Evolutionary conservation across 495 filamentous ascomycete genomes (phyloP), one percentile per base, ranked within the genome.

Genomic region (Xylaria flabelliformis): DNA sequence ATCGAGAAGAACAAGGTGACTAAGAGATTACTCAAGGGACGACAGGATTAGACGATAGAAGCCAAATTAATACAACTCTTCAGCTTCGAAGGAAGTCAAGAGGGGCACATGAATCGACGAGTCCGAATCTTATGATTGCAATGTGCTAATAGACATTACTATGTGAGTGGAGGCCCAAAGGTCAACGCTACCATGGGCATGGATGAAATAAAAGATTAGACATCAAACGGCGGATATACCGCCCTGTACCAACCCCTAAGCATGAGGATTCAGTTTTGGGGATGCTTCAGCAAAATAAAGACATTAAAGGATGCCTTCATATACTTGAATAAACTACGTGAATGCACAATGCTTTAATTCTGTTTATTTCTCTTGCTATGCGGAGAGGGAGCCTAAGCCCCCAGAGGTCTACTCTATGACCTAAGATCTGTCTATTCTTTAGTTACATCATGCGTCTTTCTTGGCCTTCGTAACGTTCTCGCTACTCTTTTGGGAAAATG

Each of bases 1-100:
- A 96, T 99, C 83, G 97, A 98, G 88, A 99, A 98, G 88, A 94
- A 97, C 83, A 98, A 98, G 90, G 94, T 98, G 53, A 97, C 95
- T 77, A 97, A 99, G 91, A 88, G 96, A 79, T 88, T 98, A 88
- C 83, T 99, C 79, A 99, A 99, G 89, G 95, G 96, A 81, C 82
- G 86, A 79, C 86, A 88, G 81, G 86, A 88, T 80, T 88, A 88
- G 51, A 72, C 39, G 10, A 67, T 66, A 67, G 48, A 59, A 36
- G 32, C 12, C 50, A 72, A 72, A 26, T 29, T 53, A 50, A 13
- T 17, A 69, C 39, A 8, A 44, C 3, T 34, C 29, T 71, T 56
- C 62, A 26, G 24, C 56, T 26, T 42, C 1, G 17, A 5, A 26
- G 12, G 13, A 56, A 42, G 26, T 26, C 21, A 19, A 44, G 50